These are phyloP conservation scores for Nepenthes mirabilis DNA, from an alignment of 148 eudicot species.

Conservation along the genomic window DNA sequence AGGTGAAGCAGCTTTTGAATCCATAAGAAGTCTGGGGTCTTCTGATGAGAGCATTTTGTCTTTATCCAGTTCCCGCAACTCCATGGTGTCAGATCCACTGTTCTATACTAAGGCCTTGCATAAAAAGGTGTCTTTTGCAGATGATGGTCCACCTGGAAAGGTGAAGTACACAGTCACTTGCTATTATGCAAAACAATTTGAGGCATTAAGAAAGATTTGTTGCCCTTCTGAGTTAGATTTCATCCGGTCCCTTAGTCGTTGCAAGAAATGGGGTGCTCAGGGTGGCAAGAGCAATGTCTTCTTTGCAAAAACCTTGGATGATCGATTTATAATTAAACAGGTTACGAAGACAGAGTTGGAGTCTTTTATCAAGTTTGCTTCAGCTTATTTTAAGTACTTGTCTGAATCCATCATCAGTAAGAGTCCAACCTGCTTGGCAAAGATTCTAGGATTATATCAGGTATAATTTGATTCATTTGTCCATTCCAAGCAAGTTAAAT, in stretches of 20 bases:
- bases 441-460: slow-evolving; percentile 93
- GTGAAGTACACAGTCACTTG: slow-evolving; percentile 73
- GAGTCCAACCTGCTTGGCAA: slow-evolving; percentile 92
- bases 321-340: slow-evolving; percentile 85
- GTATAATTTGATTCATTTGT: slow-evolving; percentile 20
- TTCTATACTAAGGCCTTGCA: slow-evolving; percentile 61
- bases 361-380: slow-evolving; percentile 87
- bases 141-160: slow-evolving; percentile 70
- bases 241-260: slow-evolving; percentile 80
- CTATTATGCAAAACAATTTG: slow-evolving; percentile 82
- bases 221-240: slow-evolving; percentile 79
- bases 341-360: slow-evolving; percentile 64
- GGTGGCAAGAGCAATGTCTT: slow-evolving; percentile 74
- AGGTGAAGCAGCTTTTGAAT: slow-evolving; percentile 40
- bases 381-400: slow-evolving; percentile 69
- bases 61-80: slow-evolving; percentile 40
- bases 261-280: slow-evolving; percentile 96
- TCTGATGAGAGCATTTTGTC: slow-evolving; percentile 51
- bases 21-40: slow-evolving; percentile 51
- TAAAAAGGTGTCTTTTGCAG: slow-evolving; percentile 55
- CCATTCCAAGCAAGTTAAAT: neutral
- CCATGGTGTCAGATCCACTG: slow-evolving; percentile 47
- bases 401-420: slow-evolving; percentile 56
- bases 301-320: slow-evolving; percentile 72
- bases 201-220: slow-evolving; percentile 68